Conservation (phyloP, 1,284 basidiomycete genomes). For the Pseudozyma tsukubaensis region DNA sequence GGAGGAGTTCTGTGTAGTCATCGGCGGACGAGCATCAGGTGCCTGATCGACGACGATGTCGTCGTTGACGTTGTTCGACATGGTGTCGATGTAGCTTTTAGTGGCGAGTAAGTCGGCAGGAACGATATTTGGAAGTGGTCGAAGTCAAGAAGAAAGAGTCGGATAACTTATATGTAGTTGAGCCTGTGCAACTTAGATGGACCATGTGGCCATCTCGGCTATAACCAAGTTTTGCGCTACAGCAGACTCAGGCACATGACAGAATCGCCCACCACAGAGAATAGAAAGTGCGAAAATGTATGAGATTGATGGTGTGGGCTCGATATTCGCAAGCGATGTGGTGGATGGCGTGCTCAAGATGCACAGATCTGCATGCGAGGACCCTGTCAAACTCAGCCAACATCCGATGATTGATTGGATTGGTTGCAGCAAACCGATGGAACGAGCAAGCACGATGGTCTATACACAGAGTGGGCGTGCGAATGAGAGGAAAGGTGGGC, state of each 20-base stretch:
- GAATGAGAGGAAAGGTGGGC: too few relatives aligned
- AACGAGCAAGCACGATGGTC: neutral
- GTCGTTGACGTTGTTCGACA: slow-evolving; percentile 19
- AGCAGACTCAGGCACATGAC: neutral
- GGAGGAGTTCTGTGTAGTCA: slow-evolving; percentile 8
- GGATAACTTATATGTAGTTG: neutral
- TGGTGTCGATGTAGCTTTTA: neutral
- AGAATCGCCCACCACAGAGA: neutral
- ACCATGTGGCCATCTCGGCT: slow-evolving; percentile 12
- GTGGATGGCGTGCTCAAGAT: slow-evolving; percentile 23
- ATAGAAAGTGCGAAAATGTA: neutral
- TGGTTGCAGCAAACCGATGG: neutral
- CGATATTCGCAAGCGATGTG: slow-evolving; percentile 12
- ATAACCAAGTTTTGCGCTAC: neutral
- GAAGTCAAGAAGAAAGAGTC: neutral
- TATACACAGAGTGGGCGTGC: too few relatives aligned
- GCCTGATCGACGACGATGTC: slow-evolving; percentile 27
- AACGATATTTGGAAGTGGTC: neutral
- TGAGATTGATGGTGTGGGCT: neutral
- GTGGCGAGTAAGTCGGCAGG: neutral
- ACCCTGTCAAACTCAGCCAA: slow-evolving; percentile 16
- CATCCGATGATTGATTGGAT: neutral
- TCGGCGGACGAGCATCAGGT: slow-evolving; percentile 10
- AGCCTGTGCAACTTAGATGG: neutral
- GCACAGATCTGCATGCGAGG: slow-evolving; percentile 7